phyloP scores from a whole-genome alignment of 1,284 basidiomycete genomes.

The Puccinia coronata region DNA sequence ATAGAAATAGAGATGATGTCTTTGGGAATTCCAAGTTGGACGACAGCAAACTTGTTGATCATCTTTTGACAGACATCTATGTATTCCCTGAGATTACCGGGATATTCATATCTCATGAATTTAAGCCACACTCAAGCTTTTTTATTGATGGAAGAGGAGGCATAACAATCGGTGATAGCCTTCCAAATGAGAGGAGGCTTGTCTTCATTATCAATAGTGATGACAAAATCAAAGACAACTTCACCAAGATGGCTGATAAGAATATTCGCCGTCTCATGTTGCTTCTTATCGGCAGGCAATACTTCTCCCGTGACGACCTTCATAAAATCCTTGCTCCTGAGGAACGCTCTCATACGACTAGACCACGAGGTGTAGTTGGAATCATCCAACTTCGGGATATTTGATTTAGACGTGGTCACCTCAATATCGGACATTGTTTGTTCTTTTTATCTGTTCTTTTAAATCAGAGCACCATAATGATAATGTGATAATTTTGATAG shows the following conservation, averaged over 20 bases:
- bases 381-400: background rate
- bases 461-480: background rate
- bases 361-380: constrained; percentile 5
- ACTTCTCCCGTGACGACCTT: background rate
- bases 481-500: constrained; percentile 9
- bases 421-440: background rate
- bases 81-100: too few relatives aligned
- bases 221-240: too few relatives aligned
- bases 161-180: background rate
- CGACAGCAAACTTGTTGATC: too few relatives aligned
- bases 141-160: background rate
- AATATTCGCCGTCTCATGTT: background rate
- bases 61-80: too few relatives aligned
- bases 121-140: background rate
- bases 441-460: constrained; percentile 3
- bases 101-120: too few relatives aligned
- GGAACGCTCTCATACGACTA: background rate
- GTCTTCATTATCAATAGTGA: background rate
- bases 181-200: background rate
- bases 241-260: constrained; percentile 2
- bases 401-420: background rate
- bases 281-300: background rate
- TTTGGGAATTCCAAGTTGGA: too few relatives aligned
- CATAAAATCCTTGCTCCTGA: background rate
- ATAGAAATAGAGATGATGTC: too few relatives aligned